These are phyloP conservation scores for Boletus rubroflammeus DNA, from an alignment of 768 basidiomycete species.

Conservation along the genomic window DNA sequence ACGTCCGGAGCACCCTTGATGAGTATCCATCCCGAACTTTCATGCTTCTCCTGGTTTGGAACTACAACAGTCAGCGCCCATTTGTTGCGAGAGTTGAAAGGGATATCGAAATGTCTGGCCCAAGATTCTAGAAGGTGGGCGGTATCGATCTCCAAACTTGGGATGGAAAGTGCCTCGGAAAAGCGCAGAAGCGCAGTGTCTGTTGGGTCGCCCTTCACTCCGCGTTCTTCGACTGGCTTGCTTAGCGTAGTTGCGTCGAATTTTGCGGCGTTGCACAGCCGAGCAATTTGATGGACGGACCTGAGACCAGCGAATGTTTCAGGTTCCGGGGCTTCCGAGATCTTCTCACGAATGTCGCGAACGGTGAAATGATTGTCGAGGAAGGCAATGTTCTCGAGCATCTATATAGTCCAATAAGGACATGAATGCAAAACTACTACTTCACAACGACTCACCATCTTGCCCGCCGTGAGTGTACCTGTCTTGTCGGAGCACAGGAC, in stretches of 20 bases:
- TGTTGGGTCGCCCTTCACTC: constrained; percentile 45
- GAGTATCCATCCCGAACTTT: constrained; percentile 35
- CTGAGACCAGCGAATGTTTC: constrained; percentile 15
- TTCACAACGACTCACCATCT: constrained; percentile 34
- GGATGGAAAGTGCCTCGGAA: constrained; percentile 30
- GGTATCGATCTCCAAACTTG: constrained; percentile 18
- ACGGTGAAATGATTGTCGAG: constrained; percentile 24
- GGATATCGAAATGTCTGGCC: constrained; percentile 34
- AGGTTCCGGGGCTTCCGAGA: constrained; percentile 7
- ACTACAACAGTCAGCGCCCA: constrained; percentile 47
- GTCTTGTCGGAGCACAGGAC: constrained; percentile 54
- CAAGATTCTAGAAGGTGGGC: constrained; percentile 17
- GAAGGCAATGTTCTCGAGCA: constrained; percentile 39
- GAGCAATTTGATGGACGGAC: constrained; percentile 37
- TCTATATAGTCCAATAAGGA: constrained; percentile 20
- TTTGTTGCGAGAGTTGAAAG: constrained; percentile 52
- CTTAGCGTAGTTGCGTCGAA: constrained; percentile 37
- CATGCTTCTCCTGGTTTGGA: constrained; percentile 4
- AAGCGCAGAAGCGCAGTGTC: constrained; percentile 54
- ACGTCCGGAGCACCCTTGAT: constrained; percentile 61
- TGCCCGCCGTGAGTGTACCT: constrained; percentile 45
- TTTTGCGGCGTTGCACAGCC: constrained; percentile 54
- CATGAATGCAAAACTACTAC: too few species aligned
- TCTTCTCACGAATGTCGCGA: constrained; percentile 11
- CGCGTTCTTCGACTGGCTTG: constrained; percentile 30